Evolutionary conservation across 345 rosid species (phyloP).

Genomic region (Murraya paniculata): DNA sequence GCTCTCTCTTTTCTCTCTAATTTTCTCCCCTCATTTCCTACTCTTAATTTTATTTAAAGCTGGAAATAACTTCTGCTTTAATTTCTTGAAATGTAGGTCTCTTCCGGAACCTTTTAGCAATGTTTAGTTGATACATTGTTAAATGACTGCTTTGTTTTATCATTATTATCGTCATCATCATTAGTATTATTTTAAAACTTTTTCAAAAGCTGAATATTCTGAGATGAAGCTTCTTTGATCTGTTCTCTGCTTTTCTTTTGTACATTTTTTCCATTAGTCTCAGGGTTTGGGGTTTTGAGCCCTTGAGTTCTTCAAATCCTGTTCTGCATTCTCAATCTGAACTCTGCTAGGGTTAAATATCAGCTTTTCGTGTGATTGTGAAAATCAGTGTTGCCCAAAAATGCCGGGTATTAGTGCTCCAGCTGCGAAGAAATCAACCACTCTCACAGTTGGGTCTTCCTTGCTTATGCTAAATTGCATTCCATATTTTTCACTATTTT

Average conservation of each 20-base stretch:
- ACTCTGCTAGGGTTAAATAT: neutral
- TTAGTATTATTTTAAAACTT: neutral
- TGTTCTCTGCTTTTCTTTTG: neutral
- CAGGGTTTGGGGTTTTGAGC: neutral
- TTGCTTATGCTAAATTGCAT: neutral
- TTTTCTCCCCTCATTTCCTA: too few species aligned
- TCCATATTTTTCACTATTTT: neutral
- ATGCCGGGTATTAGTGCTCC: conserved; percentile 78
- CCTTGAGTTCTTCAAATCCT: neutral
- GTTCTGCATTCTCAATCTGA: neutral
- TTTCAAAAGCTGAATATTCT: neutral
- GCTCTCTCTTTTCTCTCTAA: neutral
- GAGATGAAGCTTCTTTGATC: neutral
- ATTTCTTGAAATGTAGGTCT: neutral
- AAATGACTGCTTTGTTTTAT: neutral
- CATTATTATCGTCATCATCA: neutral
- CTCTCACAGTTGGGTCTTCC: conserved; percentile 52
- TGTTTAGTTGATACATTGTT: neutral
- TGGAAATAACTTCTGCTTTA: neutral
- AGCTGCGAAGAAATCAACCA: conserved; percentile 54
- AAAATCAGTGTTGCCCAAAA: conserved; percentile 21
- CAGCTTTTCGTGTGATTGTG: neutral
- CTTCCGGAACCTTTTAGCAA: neutral
- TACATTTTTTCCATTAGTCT: neutral
- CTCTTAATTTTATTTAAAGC: neutral